Evolutionary conservation across 495 filamentous ascomycete genomes (phyloP).

Genomic region (Penicillium goetzii): DNA sequence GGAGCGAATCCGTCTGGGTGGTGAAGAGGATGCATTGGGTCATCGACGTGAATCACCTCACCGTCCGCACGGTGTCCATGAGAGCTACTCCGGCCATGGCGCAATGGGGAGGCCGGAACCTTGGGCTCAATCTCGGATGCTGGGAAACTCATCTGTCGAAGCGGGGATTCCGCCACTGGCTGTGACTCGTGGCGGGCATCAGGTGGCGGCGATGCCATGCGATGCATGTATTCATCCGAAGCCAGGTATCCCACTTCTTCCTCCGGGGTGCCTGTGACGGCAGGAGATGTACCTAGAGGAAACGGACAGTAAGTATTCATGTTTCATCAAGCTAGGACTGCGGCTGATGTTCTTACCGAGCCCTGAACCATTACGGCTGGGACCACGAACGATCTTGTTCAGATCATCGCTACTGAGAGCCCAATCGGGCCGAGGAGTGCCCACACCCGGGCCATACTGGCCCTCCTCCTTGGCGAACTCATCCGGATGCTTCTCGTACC

Average conservation of each 20-base stretch:
- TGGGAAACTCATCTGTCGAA: slow-evolving; percentile 58
- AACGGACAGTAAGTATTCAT: slow-evolving; percentile 15
- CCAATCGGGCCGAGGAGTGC: slow-evolving; percentile 74
- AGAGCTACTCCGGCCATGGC: slow-evolving; percentile 24
- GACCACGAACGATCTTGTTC: slow-evolving; percentile 84
- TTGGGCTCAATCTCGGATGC: slow-evolving; percentile 32
- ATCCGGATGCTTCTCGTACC: slow-evolving; percentile 89
- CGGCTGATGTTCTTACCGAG: slow-evolving; percentile 52
- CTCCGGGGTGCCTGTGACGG: slow-evolving; percentile 64
- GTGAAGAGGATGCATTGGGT: slow-evolving; percentile 63
- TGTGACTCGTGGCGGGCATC: slow-evolving; percentile 50
- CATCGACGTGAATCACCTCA: slow-evolving; percentile 77
- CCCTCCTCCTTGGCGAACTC: slow-evolving; percentile 73
- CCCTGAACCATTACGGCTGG: slow-evolving; percentile 65
- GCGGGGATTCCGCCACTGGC: slow-evolving; percentile 58
- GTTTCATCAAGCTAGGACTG: not conserved
- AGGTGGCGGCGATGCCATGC: slow-evolving; percentile 66
- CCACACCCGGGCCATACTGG: slow-evolving; percentile 64
- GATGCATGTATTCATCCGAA: slow-evolving; percentile 74
- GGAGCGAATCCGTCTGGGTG: slow-evolving; percentile 64
- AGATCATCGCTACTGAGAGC: slow-evolving; percentile 90
- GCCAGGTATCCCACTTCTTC: slow-evolving; percentile 83
- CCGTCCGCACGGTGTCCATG: slow-evolving; percentile 48
- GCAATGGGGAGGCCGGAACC: slow-evolving; percentile 13
- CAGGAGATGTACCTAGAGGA: slow-evolving; percentile 52